phyloP scores from a whole-genome alignment of 2,329 filamentous ascomycete genomes.

The Ceratocystis colombiana region DNA sequence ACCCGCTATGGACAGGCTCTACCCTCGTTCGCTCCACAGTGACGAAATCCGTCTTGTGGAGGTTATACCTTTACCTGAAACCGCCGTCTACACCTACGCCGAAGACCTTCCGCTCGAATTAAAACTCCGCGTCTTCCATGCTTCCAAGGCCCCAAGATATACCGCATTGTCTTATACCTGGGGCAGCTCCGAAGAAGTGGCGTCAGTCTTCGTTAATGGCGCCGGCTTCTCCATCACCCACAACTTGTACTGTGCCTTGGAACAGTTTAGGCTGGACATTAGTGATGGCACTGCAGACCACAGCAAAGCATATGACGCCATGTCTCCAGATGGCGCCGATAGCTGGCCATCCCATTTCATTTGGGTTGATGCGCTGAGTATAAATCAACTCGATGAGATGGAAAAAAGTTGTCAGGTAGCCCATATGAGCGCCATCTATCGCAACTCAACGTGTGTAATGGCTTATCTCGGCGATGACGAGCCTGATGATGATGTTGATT shows the following conservation, averaged over 20 bases:
- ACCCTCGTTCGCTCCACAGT: constrained; percentile 16
- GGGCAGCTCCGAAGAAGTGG: constrained; percentile 27
- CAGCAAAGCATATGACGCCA: neutral
- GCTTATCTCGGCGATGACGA: constrained; percentile 26
- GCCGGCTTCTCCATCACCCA: constrained; percentile 27
- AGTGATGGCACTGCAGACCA: constrained; percentile 21
- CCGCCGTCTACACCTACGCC: neutral
- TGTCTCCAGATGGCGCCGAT: constrained; percentile 9
- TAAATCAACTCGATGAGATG: constrained; percentile 28
- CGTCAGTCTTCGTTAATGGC: constrained; percentile 28
- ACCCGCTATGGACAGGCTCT: constrained; percentile 18
- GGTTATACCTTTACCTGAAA: constrained; percentile 18
- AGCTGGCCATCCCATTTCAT: constrained; percentile 25
- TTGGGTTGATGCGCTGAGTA: constrained; percentile 30
- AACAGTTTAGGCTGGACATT: constrained; percentile 28
- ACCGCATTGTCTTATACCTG: constrained; percentile 31
- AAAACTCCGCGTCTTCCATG: constrained; percentile 21
- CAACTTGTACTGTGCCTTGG: constrained; percentile 30
- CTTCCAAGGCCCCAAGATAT: constrained; percentile 26
- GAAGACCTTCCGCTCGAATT: constrained; percentile 18
- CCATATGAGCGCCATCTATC: constrained; percentile 29
- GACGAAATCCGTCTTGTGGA: constrained; percentile 26
- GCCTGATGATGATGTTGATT: neutral
- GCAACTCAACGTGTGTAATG: constrained; percentile 26
- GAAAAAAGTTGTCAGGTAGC: constrained; percentile 29